Evolutionary conservation across 208 protist genomes (phyloP).

Genomic region (Trypanosoma cruzi): DNA sequence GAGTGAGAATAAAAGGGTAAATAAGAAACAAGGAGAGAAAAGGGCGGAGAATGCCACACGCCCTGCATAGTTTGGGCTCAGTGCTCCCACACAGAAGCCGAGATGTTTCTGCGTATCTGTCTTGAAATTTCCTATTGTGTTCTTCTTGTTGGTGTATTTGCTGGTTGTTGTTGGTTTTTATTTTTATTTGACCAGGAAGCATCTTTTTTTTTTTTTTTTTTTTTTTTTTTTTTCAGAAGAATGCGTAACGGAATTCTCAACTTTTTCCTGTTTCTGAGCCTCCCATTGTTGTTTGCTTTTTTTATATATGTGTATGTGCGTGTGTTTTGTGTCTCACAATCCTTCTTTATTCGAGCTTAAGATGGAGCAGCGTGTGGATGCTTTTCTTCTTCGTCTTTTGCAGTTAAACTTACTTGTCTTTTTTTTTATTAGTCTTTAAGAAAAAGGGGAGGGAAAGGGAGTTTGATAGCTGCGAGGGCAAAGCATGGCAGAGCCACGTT

Average conservation of each 20-base stretch:
- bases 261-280: neutral
- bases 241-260: neutral
- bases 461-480: neutral
- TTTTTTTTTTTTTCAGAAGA: no score
- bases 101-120: neutral
- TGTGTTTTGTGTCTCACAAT: neutral
- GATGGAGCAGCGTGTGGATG: neutral
- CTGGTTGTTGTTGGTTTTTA: no score
- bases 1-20: neutral
- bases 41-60: neutral
- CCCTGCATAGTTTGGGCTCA: neutral
- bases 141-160: neutral
- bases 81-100: neutral
- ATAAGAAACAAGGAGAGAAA: neutral
- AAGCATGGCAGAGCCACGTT: slow-evolving; percentile 23
- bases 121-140: neutral
- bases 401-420: neutral
- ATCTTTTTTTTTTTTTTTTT: no score
- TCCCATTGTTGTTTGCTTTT: neutral
- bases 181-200: neutral
- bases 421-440: neutral
- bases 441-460: neutral
- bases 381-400: slow-evolving; percentile 1
- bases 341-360: neutral
- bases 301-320: neutral